phyloP scores from a whole-genome alignment of 129 eudicot genomes.

The Lactuca saligna region DNA sequence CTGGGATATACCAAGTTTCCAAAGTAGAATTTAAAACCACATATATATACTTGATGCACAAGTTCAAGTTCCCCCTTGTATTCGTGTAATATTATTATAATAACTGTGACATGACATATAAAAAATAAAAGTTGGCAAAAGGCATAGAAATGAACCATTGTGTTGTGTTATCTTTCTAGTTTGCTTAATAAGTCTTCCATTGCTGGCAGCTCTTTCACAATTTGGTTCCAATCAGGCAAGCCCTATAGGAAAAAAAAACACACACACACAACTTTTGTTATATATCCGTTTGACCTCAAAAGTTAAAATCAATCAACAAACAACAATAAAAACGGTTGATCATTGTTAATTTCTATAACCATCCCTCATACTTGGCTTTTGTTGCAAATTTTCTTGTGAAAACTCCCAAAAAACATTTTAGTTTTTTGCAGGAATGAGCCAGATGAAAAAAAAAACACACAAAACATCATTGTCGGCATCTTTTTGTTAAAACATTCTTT shows the following conservation, averaged over 20 bases:
- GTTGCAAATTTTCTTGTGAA: neutral
- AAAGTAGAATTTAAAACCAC: slow-evolving; percentile 17
- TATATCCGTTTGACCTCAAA: slow-evolving; percentile 21
- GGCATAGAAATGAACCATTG: slow-evolving; percentile 2
- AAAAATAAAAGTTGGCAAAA: slow-evolving; percentile 5
- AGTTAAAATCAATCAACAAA: slow-evolving; percentile 1
- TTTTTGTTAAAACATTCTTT: neutral
- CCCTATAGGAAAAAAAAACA: slow-evolving; percentile 39
- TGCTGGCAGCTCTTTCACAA: slow-evolving; percentile 87
- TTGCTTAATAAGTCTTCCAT: slow-evolving; percentile 88
- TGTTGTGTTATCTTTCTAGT: slow-evolving; percentile 69
- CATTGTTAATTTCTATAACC: neutral
- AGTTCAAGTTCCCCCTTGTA: neutral
- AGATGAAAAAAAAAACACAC: neutral
- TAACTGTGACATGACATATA: neutral
- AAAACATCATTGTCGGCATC: neutral
- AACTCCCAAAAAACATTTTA: neutral
- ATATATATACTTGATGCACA: slow-evolving; percentile 21
- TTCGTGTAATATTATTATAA: neutral
- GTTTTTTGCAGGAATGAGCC: neutral
- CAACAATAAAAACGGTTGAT: neutral
- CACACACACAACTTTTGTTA: neutral
- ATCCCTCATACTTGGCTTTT: slow-evolving; percentile 1
- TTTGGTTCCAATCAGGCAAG: slow-evolving; percentile 94
- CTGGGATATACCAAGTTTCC: neutral